Base-by-base conservation (phyloP, 1,284 basidiomycete species). In the Xanthoconium separans region DNA sequence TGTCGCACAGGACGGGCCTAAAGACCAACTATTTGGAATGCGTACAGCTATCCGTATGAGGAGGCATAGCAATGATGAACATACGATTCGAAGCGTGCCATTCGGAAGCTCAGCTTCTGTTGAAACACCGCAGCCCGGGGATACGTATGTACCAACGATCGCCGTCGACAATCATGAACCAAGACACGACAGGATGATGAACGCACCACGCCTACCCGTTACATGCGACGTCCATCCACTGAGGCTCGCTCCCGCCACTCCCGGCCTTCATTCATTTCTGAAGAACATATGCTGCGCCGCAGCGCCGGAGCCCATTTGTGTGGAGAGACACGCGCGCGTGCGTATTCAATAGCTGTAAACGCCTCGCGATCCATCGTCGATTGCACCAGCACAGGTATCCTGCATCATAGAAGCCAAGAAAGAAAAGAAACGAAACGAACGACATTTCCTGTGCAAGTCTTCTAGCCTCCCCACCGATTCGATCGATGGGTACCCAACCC, bases 331-430 rank as follows among this genome's bases (percentile, higher is more conserved):
- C 27, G 27, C 27, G 27, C 27, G 27, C 27, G 6, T 5, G 27
- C 6, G 27, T 7, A 5, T 27, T 27, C 27, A 10, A 33, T n/a
- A 31, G 27, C 44, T 51, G 39, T 46, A 29, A 24, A 22, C 27
- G 46, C 50, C 44, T 20, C 37, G 12, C 22, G 50, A 61, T 44
- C 55, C 44, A n/a, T 31, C 18, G 37, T 57, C 44, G 56, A 61
- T 61, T 47, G 29, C 33, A 29, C 42, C n/a, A 5, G 29, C 43
- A 41, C 37, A 55, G 36, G 12, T 31, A 16, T 30, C 8, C 22
- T 27, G 51, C 39, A 10, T 51, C 42, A 60, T 22, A 60, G 50
- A 55, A 58, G 52, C 30, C 30, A 18, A 10, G n/a, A 27, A 24
- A 39, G 12, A 27, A 27, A 1, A 4, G 27, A 27, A 27, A 27